These are phyloP conservation scores for Colletotrichum lini DNA, from an alignment of 2,329 filamentous ascomycete genomes.

Conservation along the genomic window DNA sequence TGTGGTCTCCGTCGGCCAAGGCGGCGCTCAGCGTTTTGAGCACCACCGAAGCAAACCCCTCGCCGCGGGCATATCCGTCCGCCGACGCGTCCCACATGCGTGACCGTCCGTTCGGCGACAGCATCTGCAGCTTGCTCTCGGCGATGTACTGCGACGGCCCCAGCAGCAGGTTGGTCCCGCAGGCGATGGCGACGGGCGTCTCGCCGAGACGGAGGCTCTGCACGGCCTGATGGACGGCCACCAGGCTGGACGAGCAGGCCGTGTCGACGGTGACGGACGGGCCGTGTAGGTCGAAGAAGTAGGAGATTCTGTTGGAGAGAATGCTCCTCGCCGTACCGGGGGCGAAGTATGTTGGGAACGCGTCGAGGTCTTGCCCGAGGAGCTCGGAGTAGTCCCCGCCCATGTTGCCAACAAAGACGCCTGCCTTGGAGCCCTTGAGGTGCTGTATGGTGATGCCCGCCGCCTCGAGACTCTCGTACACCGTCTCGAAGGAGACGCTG, in stretches of 20 bases:
- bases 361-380: too few relatives aligned
- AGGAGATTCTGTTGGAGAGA: conserved; percentile 57
- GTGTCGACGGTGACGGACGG: conserved; percentile 60
- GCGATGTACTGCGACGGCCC: conserved; percentile 26
- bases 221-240: conserved; percentile 58
- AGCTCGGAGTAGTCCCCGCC: too few relatives aligned
- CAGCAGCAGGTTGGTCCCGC: conserved; percentile 46
- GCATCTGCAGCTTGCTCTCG: conserved; percentile 38
- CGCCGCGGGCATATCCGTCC: conserved; percentile 67
- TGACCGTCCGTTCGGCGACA: conserved; percentile 35
- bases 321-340: conserved; percentile 50
- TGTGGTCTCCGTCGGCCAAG: conserved; percentile 50
- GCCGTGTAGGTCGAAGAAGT: conserved; percentile 57
- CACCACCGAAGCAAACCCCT: conserved; percentile 63
- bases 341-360: conserved; percentile 13
- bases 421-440: background rate
- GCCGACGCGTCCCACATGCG: conserved; percentile 59
- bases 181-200: conserved; percentile 46
- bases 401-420: background rate
- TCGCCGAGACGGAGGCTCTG: conserved; percentile 53
- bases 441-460: conserved; percentile 37
- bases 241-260: conserved; percentile 60
- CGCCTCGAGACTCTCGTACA: conserved; percentile 52
- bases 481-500: conserved; percentile 51
- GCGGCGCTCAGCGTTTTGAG: conserved; percentile 63